Evolutionary conservation across 2,329 filamentous ascomycete genomes (phyloP).

Genomic region (Tolypocladium tundrense): DNA sequence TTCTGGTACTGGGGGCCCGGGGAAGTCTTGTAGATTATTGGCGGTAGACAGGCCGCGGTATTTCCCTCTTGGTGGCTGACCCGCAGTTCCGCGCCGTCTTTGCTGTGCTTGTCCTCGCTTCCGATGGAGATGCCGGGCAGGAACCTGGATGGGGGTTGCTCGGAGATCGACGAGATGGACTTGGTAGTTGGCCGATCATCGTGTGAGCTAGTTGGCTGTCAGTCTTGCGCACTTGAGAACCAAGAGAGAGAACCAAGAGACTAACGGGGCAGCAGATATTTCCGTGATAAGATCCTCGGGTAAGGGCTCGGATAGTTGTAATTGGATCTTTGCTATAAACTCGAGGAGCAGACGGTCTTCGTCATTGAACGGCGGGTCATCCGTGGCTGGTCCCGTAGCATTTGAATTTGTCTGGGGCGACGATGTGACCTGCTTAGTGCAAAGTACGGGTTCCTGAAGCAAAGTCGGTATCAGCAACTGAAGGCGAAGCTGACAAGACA

Average conservation of each 20-base stretch:
- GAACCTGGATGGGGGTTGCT: background rate
- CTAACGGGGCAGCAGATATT: background rate
- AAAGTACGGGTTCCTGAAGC: background rate
- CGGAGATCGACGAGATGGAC: too few species aligned
- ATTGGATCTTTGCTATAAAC: background rate
- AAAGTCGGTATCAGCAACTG: background rate
- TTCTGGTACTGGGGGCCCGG: conserved; percentile 22
- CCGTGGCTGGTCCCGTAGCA: background rate
- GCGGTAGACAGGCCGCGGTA: background rate
- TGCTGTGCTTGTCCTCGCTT: background rate
- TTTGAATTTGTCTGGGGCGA: background rate
- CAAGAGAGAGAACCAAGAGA: background rate
- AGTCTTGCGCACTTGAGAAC: background rate
- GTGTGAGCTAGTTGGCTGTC: background rate
- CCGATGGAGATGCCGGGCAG: background rate
- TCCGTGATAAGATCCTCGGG: background rate
- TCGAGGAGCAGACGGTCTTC: background rate
- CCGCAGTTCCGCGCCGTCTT: background rate
- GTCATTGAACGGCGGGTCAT: background rate
- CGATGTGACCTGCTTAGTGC: background rate
- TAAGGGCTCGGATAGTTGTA: background rate
- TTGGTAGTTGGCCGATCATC: background rate
- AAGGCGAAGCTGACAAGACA: background rate
- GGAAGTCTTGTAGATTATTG: background rate
- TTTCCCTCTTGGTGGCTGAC: background rate